Percentiles rank a stretch among this genome's conserved stretches.
Evolutionary conservation across 2,329 filamentous ascomycete genomes (phyloP).

Genomic region (Juglanconis juglandina): DNA sequence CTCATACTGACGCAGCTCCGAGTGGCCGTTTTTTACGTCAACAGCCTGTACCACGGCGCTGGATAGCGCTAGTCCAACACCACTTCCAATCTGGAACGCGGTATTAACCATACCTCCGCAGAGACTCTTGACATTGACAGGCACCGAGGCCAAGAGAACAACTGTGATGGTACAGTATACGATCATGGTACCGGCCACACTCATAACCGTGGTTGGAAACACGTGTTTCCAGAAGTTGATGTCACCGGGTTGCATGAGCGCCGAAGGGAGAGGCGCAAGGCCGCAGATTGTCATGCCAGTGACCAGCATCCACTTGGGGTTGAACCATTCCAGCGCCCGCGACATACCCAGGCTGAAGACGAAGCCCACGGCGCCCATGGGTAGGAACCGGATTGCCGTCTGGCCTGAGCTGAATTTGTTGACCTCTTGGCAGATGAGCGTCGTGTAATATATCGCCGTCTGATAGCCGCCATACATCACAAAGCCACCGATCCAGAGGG

Average conservation of each 20-base stretch:
- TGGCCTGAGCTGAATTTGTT: conserved; percentile 35
- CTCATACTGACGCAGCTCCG: conserved; percentile 31
- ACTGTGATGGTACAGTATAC: conserved; percentile 41
- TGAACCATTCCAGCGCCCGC: conserved; percentile 34
- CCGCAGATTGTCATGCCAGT: conserved; percentile 32
- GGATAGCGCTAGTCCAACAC: conserved; percentile 36
- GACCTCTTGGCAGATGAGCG: conserved; percentile 37
- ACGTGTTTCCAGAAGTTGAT: conserved; percentile 34
- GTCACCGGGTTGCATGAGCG: conserved; percentile 21
- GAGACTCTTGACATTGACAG: conserved; percentile 35
- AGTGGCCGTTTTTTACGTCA: conserved; percentile 33
- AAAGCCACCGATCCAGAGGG: conserved; percentile 42
- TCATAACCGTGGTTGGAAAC: conserved; percentile 35
- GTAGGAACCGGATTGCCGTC: conserved; percentile 38
- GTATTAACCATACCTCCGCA: conserved; percentile 33
- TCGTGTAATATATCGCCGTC: conserved; percentile 40
- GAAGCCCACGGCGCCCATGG: conserved; percentile 38
- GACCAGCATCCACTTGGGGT: conserved; percentile 34
- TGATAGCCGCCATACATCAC: conserved; percentile 41
- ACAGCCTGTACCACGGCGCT: conserved; percentile 32
- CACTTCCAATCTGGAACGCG: conserved; percentile 40
- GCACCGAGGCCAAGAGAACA: conserved; percentile 36
- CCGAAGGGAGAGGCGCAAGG: conserved; percentile 34
- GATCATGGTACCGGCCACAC: conserved; percentile 37
- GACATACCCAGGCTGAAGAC: conserved; percentile 33